phyloP scores from a whole-genome alignment of 2,329 filamentous ascomycete species.

The Colletotrichum theobromicola region DNA sequence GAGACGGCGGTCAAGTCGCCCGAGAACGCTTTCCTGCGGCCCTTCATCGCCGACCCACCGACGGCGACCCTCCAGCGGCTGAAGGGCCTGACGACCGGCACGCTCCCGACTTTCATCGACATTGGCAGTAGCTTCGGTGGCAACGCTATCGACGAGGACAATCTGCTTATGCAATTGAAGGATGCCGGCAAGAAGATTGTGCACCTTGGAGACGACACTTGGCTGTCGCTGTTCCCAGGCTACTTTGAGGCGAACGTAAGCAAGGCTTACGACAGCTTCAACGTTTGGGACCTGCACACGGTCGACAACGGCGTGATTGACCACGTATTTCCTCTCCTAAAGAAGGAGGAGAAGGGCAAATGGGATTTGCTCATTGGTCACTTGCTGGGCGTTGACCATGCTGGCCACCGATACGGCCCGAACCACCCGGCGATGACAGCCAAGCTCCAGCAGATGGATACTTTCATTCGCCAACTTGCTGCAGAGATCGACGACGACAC shows the following conservation, averaged over 20 bases:
- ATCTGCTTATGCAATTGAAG: constrained; percentile 71
- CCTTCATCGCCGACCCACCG: constrained; percentile 96
- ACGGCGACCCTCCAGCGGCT: constrained; percentile 91
- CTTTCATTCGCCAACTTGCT: constrained; percentile 75
- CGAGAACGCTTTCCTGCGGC: constrained; percentile 84
- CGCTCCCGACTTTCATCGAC: constrained; percentile 92
- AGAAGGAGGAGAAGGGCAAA: constrained; percentile 64
- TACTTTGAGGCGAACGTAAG: constrained; percentile 91
- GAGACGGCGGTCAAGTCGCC: constrained; percentile 79
- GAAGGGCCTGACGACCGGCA: constrained; percentile 94
- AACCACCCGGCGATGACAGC: constrained; percentile 90
- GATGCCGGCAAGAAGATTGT: constrained; percentile 76
- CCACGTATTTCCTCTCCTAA: constrained; percentile 84
- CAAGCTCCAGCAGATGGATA: constrained; percentile 92
- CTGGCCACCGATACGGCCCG: constrained; percentile 93
- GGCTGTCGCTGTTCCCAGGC: constrained; percentile 91
- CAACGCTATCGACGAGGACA: constrained; percentile 92
- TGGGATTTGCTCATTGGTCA: constrained; percentile 98
- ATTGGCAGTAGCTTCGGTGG: constrained; percentile 94
- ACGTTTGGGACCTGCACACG: constrained; percentile 97
- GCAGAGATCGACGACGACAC: constrained; percentile 81
- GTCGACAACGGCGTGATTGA: constrained; percentile 95
- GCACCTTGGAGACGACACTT: constrained; percentile 97
- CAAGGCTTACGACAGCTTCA: constrained; percentile 92
- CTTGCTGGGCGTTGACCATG: constrained; percentile 94